phyloP scores from a whole-genome alignment of 2,329 filamentous ascomycete genomes.

The Blastomyces emzantsi region DNA sequence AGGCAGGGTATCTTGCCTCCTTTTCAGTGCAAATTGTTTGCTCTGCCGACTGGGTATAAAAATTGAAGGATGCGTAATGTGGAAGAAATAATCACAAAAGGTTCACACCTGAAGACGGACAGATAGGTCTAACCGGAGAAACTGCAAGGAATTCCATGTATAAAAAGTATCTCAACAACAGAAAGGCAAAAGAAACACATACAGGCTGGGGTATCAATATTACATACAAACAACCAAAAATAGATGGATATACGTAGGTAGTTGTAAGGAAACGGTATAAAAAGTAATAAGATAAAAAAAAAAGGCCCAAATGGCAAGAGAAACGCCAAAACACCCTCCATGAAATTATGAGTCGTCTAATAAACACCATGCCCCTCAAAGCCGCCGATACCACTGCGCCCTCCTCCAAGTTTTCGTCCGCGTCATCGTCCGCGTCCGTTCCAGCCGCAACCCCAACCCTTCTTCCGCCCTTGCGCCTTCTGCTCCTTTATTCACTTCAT shows the following conservation, averaged over 20 bases:
- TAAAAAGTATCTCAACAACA: neutral
- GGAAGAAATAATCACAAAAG: no score
- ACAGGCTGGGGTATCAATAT: neutral
- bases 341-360: neutral
- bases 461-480: neutral
- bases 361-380: neutral
- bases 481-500: neutral
- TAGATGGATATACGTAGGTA: neutral
- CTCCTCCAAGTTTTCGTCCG: neutral
- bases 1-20: no score
- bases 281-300: no score
- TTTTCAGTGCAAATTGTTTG: no score
- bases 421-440: neutral
- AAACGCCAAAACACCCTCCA: neutral
- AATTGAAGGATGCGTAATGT: no score
- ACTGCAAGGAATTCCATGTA: no score
- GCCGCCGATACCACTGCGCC: slow-evolving; percentile 6
- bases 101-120: no score
- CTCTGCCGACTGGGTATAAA: no score
- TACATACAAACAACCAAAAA: neutral
- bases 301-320: neutral
- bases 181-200: neutral
- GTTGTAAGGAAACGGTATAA: neutral
- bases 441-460: neutral
- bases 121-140: no score